Evolutionary conservation across 176 grass and related monocot species (phyloP), one percentile per base, ranked within the genome.

Genomic region (Carex myosuroides): DNA sequence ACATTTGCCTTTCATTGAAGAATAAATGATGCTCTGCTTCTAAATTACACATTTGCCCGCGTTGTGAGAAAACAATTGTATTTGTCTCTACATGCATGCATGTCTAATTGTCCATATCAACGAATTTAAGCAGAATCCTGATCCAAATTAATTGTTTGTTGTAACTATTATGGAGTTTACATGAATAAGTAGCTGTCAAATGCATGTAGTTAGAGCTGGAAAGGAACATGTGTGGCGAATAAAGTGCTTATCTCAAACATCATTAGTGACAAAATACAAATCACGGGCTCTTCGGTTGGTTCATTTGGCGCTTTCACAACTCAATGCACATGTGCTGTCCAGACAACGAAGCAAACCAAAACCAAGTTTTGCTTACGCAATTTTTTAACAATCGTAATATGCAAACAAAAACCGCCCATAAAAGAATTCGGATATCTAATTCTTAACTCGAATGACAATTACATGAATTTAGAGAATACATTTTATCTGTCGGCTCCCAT

Each of bases 181-280:
- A 80, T 80, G 52, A 60, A 32, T 39, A 59, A 20, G 77, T 37
- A 60, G 77, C 54, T 21, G 57, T 60, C 52, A 60, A 80, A 42
- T 44, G 32, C 30, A 41, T 64, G 32, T 64, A 81, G 58, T 81
- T 81, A 17, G 58, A 16, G 80, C 61, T 65, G 59, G 59, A 64
- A 60, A 82, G 79, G 55, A 82, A 66, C 60, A 82, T 82, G 8
- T 82, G 37, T 65, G 80, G 80, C 39, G 37, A 52, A 68, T 52
- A 83, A 83, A 65, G 60, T 16, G 60, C 20, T 52, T 33, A 82
- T 67, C 42, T 82, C 22, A 48, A 48, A 50, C 61, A 82, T 54
- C 39, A 82, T 82, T 63, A 65, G 80, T 65, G 60, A 83, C 80
- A 83, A 83, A 83, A 29, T 64, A 83, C 33, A 83, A 65, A 16